A percentile compares a stretch with the other conserved stretches of the same genome.
Conservation (phyloP, 192 early-diverging fungal genomes). For the Coemansia sp. region DNA sequence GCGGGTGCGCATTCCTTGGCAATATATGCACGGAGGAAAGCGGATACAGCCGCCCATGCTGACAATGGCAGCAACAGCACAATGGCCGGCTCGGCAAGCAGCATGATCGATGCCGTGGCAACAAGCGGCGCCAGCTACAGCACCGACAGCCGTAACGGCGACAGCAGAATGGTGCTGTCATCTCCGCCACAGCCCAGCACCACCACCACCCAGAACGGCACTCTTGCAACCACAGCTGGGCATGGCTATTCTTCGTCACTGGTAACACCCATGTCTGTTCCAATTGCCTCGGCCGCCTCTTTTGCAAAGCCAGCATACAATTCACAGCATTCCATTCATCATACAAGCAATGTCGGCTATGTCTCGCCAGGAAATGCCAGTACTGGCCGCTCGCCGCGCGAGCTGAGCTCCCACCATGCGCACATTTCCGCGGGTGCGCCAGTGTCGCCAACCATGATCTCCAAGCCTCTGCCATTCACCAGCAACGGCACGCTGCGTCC, state of each 20-base stretch:
- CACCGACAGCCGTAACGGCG: not conserved
- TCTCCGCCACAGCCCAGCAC: slow-evolving; percentile 12
- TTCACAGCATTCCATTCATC: not conserved
- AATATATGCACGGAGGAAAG: slow-evolving; percentile 46
- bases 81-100: slow-evolving; percentile 5
- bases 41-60: slow-evolving; percentile 22
- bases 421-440: not conserved
- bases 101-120: not conserved
- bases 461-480: slow-evolving; percentile 35
- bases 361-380: not conserved
- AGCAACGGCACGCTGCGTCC: slow-evolving; percentile 38
- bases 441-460: not conserved
- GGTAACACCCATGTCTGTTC: slow-evolving; percentile 29
- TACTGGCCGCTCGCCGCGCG: not conserved
- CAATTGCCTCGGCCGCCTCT: slow-evolving; percentile 22
- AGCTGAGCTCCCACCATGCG: not conserved
- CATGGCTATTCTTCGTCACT: not conserved
- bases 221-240: not conserved
- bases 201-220: not conserved
- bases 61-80: slow-evolving; percentile 22
- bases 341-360: not conserved
- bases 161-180: slow-evolving; percentile 13
- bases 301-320: slow-evolving; percentile 4
- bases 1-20: slow-evolving; percentile 34
- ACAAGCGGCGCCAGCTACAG: not conserved